Base-by-base conservation (phyloP, 2,329 filamentous ascomycete genomes). In the Diaporthe citrichinensis region DNA sequence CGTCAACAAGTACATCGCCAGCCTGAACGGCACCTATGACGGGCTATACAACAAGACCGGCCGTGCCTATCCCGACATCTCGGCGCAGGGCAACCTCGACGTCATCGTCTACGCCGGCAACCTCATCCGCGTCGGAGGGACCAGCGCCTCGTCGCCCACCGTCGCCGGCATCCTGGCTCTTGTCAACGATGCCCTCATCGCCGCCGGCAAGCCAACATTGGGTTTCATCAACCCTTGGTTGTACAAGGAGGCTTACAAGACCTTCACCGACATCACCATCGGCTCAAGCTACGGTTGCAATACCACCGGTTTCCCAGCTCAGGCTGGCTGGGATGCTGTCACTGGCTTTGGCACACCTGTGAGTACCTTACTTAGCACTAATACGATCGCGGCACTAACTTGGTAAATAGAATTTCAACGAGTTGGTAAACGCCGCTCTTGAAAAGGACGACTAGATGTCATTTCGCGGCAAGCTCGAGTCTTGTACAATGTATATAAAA, bases 191-290 rank as follows among this genome's bases (percentile, higher is more conserved):
- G 87, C 86, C 79, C 81, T 88, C 46, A 78, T 89, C 34, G 83
- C 83, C 8, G 81, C 79, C 0, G 85, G 85, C 4, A 89, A 88
- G 80, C 80, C 82, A 3, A 81, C 87, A 0, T 83, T 90, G n/a
- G 89, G 88, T 0, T 90, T 90, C 78, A 80, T 90, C 44, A 88
- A 90, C 67, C 88, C 86, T 5, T 69, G 25, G 53, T n/a, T 23
- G 65, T 41, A 79, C 77, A 80, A 81, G 74, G 72, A 73, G 12
- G 77, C 80, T n/a, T 78, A 79, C 14, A 80, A 80, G 59, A 76
- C 80, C 7, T 79, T 81, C 51, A 80, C 74, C 1, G 79, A 81
- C 62, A 78, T 87, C 74, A 84, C 81, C 3, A 78, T 74, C 1
- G 86, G 86, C 2, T 82, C 80, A 53, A 85, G 85, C 67, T 80